Conservation (phyloP, 495 filamentous ascomycete species). For the Hypoxylon rickii region DNA sequence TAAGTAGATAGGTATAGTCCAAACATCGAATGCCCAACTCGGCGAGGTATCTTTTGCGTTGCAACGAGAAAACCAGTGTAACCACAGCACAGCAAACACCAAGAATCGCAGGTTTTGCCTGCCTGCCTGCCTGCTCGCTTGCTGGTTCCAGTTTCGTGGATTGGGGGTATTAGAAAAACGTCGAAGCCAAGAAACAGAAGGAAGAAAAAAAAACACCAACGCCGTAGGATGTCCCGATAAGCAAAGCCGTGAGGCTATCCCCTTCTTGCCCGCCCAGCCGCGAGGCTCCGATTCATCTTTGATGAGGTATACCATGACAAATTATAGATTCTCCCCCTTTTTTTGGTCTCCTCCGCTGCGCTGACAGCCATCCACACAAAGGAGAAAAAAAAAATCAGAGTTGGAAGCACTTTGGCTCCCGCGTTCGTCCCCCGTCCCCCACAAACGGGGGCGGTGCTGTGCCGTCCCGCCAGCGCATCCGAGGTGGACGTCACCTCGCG, state of each 20-base stretch:
- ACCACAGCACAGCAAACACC: background rate
- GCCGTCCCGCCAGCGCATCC: constrained; percentile 1
- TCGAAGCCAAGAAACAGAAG: constrained; percentile 2
- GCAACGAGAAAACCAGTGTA: constrained; percentile 24
- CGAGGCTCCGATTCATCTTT: constrained; percentile 50
- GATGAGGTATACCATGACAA: constrained; percentile 23
- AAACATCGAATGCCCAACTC: background rate
- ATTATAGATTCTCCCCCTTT: constrained; percentile 14
- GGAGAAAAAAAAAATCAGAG: too few species aligned
- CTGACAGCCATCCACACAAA: constrained; percentile 1
- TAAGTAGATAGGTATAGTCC: background rate
- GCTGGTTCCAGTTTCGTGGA: constrained; percentile 11
- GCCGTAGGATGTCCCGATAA: constrained; percentile 21
- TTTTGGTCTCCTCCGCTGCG: background rate
- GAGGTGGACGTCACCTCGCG: constrained; percentile 17
- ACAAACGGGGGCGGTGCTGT: constrained; percentile 26
- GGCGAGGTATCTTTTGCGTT: constrained; percentile 24
- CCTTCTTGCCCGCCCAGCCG: constrained; percentile 50
- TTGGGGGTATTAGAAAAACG: constrained; percentile 21
- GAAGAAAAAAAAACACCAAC: constrained; percentile 24
- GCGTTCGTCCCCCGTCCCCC: too few species aligned
- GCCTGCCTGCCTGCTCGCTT: background rate
- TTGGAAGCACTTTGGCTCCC: too few species aligned
- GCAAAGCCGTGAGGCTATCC: constrained; percentile 54
- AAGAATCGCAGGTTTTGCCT: background rate